Conservation (phyloP, 768 basidiomycete species). For the Collybia sp. region DNA sequence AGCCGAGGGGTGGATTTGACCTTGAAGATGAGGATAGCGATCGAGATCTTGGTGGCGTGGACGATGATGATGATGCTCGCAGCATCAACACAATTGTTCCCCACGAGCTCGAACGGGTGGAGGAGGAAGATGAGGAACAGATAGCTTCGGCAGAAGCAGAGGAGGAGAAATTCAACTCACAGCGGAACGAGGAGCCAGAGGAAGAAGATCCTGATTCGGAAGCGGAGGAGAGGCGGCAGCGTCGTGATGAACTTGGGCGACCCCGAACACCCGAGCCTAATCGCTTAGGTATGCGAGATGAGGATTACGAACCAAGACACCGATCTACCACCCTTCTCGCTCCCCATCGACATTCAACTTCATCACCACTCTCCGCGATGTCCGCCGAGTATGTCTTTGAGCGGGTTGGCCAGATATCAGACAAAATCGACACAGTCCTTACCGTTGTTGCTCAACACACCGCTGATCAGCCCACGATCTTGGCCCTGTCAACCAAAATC, state of each 20-base stretch:
- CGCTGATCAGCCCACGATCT: conserved; percentile 72
- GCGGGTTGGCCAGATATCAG: conserved; percentile 60
- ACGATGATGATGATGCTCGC: conserved; percentile 66
- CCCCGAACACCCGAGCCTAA: conserved; percentile 83
- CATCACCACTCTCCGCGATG: conserved; percentile 18
- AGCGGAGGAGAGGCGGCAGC: conserved; percentile 46
- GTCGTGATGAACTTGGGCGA: conserved; percentile 56
- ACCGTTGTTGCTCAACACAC: conserved; percentile 75
- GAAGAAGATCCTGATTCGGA: conserved; percentile 15
- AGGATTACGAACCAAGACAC: conserved; percentile 13
- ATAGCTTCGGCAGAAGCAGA: conserved; percentile 17
- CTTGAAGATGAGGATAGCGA: conserved; percentile 25
- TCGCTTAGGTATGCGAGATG: conserved; percentile 26
- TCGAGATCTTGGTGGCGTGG: conserved; percentile 29
- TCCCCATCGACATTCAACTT: conserved; percentile 16
- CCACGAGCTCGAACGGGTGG: conserved; percentile 66
- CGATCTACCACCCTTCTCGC: conserved; percentile 10
- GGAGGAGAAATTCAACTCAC: conserved; percentile 11
- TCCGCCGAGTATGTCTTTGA: conserved; percentile 39
- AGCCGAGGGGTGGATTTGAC: conserved; percentile 24
- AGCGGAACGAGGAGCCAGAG: conserved; percentile 9
- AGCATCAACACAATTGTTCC: conserved; percentile 72
- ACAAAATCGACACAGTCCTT: conserved; percentile 73
- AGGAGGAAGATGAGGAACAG: conserved; percentile 71
- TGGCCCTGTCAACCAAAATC: conserved; percentile 65